Evolutionary conservation across 805 yeast species (phyloP).

Genomic region (Priceomyces castillae): DNA sequence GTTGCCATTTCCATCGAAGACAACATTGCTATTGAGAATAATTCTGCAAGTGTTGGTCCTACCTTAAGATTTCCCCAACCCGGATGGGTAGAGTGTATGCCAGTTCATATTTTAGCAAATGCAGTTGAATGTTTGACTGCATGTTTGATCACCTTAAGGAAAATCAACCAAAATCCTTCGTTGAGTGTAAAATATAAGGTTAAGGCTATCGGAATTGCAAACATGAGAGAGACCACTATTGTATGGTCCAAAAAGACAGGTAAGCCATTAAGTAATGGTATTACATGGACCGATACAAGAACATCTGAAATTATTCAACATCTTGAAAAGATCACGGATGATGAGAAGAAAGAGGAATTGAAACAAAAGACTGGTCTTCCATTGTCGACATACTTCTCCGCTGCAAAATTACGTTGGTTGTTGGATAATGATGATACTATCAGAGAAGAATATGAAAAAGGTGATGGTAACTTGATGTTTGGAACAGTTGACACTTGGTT

Average conservation of each 20-base stretch:
- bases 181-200: slow-evolving; percentile 57
- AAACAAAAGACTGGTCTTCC: slow-evolving; percentile 79
- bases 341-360: slow-evolving; percentile 55
- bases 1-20: slow-evolving; percentile 60
- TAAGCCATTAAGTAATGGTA: slow-evolving; percentile 77
- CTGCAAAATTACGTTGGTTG: slow-evolving; percentile 86
- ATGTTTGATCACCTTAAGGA: slow-evolving; percentile 55
- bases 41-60: slow-evolving; percentile 52
- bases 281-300: slow-evolving; percentile 95
- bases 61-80: slow-evolving; percentile 77
- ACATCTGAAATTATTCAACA: slow-evolving; percentile 69
- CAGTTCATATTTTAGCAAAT: slow-evolving; percentile 74
- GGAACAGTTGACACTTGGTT: slow-evolving; percentile 97
- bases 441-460: slow-evolving; percentile 64
- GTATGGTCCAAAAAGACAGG: slow-evolving; percentile 88
- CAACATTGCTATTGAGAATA: slow-evolving; percentile 61
- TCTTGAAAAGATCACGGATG: slow-evolving; percentile 52
- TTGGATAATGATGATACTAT: slow-evolving; percentile 73
- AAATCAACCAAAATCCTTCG: slow-evolving; percentile 51
- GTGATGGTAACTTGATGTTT: slow-evolving; percentile 73
- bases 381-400: slow-evolving; percentile 86
- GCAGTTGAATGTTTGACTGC: slow-evolving; percentile 77
- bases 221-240: slow-evolving; percentile 92
- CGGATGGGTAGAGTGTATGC: slow-evolving; percentile 95
- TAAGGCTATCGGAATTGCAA: slow-evolving; percentile 81